Conservation (phyloP, 495 filamentous ascomycete genomes). For the Terfezia boudieri region DNA sequence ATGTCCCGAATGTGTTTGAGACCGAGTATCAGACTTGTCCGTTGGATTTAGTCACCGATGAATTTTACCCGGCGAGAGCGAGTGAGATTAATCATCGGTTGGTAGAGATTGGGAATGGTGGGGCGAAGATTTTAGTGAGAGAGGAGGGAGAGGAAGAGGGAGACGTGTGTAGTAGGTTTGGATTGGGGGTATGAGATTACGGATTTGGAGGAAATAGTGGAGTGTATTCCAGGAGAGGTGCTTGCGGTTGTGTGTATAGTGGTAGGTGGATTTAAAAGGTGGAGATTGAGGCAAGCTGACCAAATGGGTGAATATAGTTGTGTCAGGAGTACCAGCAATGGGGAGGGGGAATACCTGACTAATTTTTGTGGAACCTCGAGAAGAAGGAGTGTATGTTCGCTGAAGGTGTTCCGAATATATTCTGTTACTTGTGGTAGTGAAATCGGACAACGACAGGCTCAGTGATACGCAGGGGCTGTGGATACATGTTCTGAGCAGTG, state of each 20-base stretch:
- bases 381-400: constrained; percentile 22
- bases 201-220: constrained; percentile 64
- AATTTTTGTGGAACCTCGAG: constrained; percentile 56
- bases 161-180: constrained; percentile 69
- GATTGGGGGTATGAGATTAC: constrained; percentile 70
- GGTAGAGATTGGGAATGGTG: constrained; percentile 61
- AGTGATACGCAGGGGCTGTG: constrained; percentile 92
- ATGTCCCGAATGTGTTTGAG: constrained; percentile 91
- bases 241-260: constrained; percentile 74
- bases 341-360: constrained; percentile 74
- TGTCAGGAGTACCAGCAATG: constrained; percentile 80
- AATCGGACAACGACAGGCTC: constrained; percentile 59
- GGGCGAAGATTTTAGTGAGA: constrained; percentile 39
- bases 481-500: constrained; percentile 77
- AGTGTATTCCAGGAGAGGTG: constrained; percentile 55
- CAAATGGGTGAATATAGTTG: constrained; percentile 27
- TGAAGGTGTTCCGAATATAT: constrained; percentile 2
- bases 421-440: constrained; percentile 4
- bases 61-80: constrained; percentile 69
- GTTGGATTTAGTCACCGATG: constrained; percentile 77
- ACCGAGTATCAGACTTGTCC: constrained; percentile 86
- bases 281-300: neutral
- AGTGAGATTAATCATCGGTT: constrained; percentile 80
- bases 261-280: neutral
- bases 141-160: constrained; percentile 36